Base-by-base conservation (phyloP, 2,329 filamentous ascomycete species). In the Xylariaceae sp. region DNA sequence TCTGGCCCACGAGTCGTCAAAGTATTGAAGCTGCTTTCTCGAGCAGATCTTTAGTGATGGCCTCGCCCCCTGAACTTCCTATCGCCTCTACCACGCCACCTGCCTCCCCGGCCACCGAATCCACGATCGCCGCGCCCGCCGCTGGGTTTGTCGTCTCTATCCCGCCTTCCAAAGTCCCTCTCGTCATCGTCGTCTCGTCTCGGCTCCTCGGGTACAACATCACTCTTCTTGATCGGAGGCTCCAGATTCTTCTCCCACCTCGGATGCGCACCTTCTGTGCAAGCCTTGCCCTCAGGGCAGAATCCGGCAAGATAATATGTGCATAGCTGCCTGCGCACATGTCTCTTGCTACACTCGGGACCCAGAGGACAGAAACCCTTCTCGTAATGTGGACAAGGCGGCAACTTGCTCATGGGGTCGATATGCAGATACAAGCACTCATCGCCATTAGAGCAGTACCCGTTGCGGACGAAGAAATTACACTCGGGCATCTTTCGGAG, bases 401-500 rank as follows among this genome's bases (percentile, higher is more conserved):
- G 89, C 62, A 90, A 76, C 66, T 90, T 86, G 55, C 87, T 85
- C 68, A 90, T 81, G 45, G 91, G 88, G 64, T 94, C 90, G 63
- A 95, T 88, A 73, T 96, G 90, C 43, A 96, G 84, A 70, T 96
- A 96, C 5, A 96, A 78, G 67, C 94, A 99, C 73, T 99, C 94
- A 71, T 97, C 93, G 60, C 93, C 94, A 73, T 97, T 96, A 58
- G 89, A 90, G 74, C 94, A 99, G 70, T 95, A 97, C 50, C 90
- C 90, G 67, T 94, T 96, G 55, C 91, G 83, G 52, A 91, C 86
- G 73, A 93, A 97, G 73, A 96, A 96, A 67, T 96, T 96, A 75
- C 94, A 99, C 75, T 97, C 94, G 57, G 94, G 92, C 90, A 97
- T 97, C 72, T 94, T 92, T 58, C 94, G 86, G 62, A 99, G 82